Base-by-base conservation (phyloP, 129 eudicot species). In the Silybum marianum region DNA sequence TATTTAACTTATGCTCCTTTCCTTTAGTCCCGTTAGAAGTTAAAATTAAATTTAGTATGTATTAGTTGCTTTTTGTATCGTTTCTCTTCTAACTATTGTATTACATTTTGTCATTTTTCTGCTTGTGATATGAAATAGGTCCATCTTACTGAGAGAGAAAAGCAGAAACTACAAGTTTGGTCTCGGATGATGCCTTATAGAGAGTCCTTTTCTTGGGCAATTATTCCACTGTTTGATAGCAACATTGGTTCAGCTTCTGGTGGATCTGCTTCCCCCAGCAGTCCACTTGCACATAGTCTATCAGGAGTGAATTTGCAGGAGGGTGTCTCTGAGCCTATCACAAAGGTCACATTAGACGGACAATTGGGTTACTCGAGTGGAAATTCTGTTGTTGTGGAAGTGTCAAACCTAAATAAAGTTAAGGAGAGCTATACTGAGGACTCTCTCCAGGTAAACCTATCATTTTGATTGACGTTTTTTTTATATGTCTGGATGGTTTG, bases 171-270 rank as follows among this genome's bases (percentile, higher is more conserved):
- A 79, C 99, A 95, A 90, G 97, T 93, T 42, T 95, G 99, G 99
- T 95, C 99, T 39, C 94, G 99, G 60, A 90, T 95, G 88, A 95
- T 95, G 99, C 98, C 99, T 71, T 93, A 91, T 82, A 95, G 95
- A 81, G 99, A 95, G 84, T 85, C 99, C 9, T 95, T 95, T 82
- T 86, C 99, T 34, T 95, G 98, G 99, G 98, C 99, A 21, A 89
- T 93, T 24, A 92, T 95, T 69, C 98, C 99, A 69, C 77, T 95
- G 73, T 95, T 95, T 76, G 99, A 95, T 71, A 91, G 92, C 89
- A 92, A 87, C 85, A 87, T 86, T 71, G 86, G 86, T 82, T 84
- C 90, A 76, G 85, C 93, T 72, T 84, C 97, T 76, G 98, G 89
- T 71, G 99, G 98, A 44, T 85, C 96, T 68, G 88, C 97, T 82